phyloP scores from a whole-genome alignment of 2,329 filamentous ascomycete genomes.

The Thielaviopsis punctulata region DNA sequence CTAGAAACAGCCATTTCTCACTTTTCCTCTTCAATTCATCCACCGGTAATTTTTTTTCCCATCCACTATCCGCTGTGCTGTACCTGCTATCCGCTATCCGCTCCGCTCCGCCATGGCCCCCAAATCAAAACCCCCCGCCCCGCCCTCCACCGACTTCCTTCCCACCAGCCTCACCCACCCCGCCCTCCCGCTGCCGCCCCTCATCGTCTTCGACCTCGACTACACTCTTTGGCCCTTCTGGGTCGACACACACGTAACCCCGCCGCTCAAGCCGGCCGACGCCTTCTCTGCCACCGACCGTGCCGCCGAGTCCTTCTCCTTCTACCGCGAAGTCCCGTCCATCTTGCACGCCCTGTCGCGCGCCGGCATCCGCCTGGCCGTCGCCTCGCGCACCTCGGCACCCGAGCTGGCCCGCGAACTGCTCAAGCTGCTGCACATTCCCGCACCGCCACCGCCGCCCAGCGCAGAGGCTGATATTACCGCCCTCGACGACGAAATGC shows the following conservation, averaged over 20 bases:
- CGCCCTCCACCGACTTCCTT: constrained; percentile 15
- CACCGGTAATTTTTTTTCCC: neutral
- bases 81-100: neutral
- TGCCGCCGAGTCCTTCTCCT: constrained; percentile 48
- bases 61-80: neutral
- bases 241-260: constrained; percentile 81
- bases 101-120: constrained; percentile 6
- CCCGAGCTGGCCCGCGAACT: constrained; percentile 68
- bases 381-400: constrained; percentile 66
- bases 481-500: constrained; percentile 3
- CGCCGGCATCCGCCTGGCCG: constrained; percentile 38
- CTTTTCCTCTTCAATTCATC: neutral
- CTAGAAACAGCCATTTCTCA: neutral
- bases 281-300: constrained; percentile 31
- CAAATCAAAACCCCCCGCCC: constrained; percentile 14
- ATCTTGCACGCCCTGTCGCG: constrained; percentile 44
- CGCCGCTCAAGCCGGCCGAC: constrained; percentile 41
- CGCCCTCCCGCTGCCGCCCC: constrained; percentile 51
- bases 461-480: constrained; percentile 12
- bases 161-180: constrained; percentile 33
- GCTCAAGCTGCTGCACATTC: constrained; percentile 53
- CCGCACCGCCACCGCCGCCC: constrained; percentile 19
- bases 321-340: constrained; percentile 52
- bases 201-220: constrained; percentile 89
- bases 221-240: constrained; percentile 99